Percentiles rank a stretch among this genome's conserved stretches.
These are phyloP conservation scores for Clavispora vitiphila DNA, from an alignment of 805 yeast genomes.

Conservation along the genomic window DNA sequence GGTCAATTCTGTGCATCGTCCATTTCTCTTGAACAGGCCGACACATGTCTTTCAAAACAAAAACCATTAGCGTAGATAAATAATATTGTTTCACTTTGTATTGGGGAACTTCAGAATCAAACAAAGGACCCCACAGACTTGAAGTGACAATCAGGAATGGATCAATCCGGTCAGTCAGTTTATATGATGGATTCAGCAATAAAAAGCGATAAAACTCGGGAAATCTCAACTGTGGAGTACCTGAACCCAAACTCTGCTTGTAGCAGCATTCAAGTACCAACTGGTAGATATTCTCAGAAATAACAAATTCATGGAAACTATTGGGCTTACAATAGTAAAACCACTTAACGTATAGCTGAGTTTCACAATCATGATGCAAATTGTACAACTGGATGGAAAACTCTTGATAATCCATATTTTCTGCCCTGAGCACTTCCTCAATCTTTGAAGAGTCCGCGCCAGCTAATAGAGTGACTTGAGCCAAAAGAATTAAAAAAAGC, in stretches of 20 bases:
- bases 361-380: slow-evolving; percentile 6
- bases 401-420: background rate
- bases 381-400: slow-evolving; percentile 1
- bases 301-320: slow-evolving; percentile 6
- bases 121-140: background rate
- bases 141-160: background rate
- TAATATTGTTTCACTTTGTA: background rate
- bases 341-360: slow-evolving; percentile 14
- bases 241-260: slow-evolving; percentile 16
- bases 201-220: slow-evolving; percentile 21
- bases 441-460: background rate
- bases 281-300: slow-evolving; percentile 18
- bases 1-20: background rate
- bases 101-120: background rate
- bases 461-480: background rate
- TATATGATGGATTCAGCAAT: background rate
- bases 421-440: background rate
- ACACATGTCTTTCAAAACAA: background rate
- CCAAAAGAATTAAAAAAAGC: background rate
- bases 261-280: slow-evolving; percentile 7
- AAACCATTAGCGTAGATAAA: background rate
- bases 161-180: background rate
- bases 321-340: slow-evolving; percentile 10
- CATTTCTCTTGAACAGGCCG: background rate
- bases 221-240: slow-evolving; percentile 21